Evolutionary conservation across 352 stramenopile genomes (phyloP).

Genomic region (Paralagenidium karlingii): DNA sequence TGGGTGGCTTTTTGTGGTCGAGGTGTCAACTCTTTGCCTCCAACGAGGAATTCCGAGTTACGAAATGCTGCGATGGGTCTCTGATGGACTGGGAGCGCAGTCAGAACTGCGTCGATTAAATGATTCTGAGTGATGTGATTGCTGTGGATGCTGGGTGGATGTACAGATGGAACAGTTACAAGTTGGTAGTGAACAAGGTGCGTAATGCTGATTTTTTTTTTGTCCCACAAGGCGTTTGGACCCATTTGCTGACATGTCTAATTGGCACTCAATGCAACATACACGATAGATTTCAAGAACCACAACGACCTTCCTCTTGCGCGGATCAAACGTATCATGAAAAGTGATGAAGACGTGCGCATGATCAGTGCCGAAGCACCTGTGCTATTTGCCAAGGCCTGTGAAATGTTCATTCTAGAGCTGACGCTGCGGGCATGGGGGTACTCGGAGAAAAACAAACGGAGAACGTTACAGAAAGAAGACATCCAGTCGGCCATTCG

Average conservation of each 20-base stretch:
- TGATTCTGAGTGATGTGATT: no score
- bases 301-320: constrained; percentile 98
- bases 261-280: no score
- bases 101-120: neutral
- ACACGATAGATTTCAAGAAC: constrained; percentile 97
- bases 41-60: no score
- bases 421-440: constrained; percentile 91
- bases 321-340: constrained; percentile 99
- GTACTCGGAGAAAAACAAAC: constrained; percentile 83
- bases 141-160: neutral
- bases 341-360: constrained; percentile 94
- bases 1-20: no score
- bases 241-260: no score
- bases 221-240: no score
- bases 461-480: constrained; percentile 95
- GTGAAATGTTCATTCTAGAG: constrained; percentile 99
- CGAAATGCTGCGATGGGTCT: neutral
- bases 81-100: neutral
- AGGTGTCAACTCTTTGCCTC: no score
- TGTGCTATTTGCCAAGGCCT: constrained; percentile 98
- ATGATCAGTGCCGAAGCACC: constrained; percentile 99
- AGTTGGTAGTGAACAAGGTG: constrained; percentile 89
- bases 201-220: neutral
- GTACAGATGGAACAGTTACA: constrained; percentile 83
- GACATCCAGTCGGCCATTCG: constrained; percentile 96